Conservation (phyloP, 2,329 filamentous ascomycete species). For the Colletotrichum orchidophilum region DNA sequence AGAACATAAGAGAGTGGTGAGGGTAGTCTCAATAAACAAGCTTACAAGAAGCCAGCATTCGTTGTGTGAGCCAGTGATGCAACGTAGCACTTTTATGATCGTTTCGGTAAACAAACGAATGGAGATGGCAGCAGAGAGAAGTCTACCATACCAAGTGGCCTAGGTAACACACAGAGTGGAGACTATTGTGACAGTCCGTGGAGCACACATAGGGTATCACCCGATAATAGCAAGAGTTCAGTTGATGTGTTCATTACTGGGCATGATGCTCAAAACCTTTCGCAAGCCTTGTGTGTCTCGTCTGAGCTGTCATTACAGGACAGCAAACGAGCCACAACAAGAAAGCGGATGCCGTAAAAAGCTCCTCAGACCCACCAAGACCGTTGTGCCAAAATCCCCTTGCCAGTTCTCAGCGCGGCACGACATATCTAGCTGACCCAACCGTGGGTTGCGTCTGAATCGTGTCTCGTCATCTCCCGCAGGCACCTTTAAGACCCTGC, state of each 20-base stretch:
- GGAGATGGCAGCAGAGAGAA: neutral
- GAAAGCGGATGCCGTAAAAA: neutral
- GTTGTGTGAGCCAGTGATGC: neutral
- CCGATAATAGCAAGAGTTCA: neutral
- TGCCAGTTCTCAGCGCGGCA: slow-evolving; percentile 16
- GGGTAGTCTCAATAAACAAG: neutral
- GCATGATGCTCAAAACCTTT: neutral
- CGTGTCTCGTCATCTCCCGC: slow-evolving; percentile 15
- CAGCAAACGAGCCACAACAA: neutral
- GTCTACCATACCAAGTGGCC: neutral
- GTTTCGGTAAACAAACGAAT: neutral
- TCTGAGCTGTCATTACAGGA: neutral
- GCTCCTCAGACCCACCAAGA: slow-evolving; percentile 3
- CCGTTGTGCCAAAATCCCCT: slow-evolving; percentile 12
- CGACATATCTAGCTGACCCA: neutral
- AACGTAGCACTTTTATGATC: neutral
- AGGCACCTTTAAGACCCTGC: slow-evolving; percentile 26
- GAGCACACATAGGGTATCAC: neutral
- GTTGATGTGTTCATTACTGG: neutral
- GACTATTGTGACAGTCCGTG: neutral
- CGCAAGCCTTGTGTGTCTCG: neutral
- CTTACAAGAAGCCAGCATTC: neutral
- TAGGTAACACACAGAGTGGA: neutral
- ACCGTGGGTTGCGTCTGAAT: neutral
- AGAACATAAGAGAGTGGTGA: neutral